Percentiles rank a stretch among this genome's conserved stretches.
phyloP scores from a whole-genome alignment of 306 rosid genomes.

The Cucurbita moschata region DNA sequence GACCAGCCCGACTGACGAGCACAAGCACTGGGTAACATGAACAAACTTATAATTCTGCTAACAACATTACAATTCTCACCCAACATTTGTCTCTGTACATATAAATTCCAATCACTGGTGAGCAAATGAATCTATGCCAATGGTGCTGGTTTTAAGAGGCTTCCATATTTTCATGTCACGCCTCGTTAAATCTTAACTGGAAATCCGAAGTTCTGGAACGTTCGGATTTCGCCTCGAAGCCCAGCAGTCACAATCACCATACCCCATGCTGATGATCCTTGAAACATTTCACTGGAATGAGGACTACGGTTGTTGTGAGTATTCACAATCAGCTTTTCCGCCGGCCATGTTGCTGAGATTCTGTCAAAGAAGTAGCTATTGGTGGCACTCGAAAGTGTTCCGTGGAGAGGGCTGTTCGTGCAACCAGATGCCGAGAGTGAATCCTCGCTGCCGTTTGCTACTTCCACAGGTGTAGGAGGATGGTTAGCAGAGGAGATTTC shows the following conservation, averaged over 20 bases:
- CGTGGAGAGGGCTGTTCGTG: conserved; percentile 56
- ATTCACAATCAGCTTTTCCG: conserved; percentile 58
- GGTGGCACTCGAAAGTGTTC: conserved; percentile 72
- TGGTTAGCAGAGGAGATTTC: conserved; percentile 59
- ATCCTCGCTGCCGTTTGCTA: conserved; percentile 31
- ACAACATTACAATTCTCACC: conserved; percentile 69
- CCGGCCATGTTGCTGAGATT: conserved; percentile 92
- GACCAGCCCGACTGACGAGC: conserved; percentile 12
- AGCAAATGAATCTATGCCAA: neutral
- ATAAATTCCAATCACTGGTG: conserved; percentile 29
- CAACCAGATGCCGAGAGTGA: conserved; percentile 35
- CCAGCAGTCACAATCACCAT: conserved; percentile 96
- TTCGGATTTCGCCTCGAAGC: conserved; percentile 77
- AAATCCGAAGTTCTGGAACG: conserved; percentile 88
- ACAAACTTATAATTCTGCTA: conserved; percentile 45
- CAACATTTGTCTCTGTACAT: conserved; percentile 53
- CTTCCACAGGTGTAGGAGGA: conserved; percentile 96
- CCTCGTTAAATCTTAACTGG: conserved; percentile 56
- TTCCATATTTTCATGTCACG: conserved; percentile 5
- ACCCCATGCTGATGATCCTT: conserved; percentile 77
- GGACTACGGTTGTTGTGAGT: conserved; percentile 65
- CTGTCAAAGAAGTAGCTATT: conserved; percentile 79
- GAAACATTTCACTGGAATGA: conserved; percentile 44
- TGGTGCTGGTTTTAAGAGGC: conserved; percentile 7
- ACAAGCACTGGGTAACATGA: conserved; percentile 34